A percentile compares a stretch with the other conserved stretches of the same genome.
phyloP scores from a whole-genome alignment of 345 rosid species.

The Turritis glabra region DNA sequence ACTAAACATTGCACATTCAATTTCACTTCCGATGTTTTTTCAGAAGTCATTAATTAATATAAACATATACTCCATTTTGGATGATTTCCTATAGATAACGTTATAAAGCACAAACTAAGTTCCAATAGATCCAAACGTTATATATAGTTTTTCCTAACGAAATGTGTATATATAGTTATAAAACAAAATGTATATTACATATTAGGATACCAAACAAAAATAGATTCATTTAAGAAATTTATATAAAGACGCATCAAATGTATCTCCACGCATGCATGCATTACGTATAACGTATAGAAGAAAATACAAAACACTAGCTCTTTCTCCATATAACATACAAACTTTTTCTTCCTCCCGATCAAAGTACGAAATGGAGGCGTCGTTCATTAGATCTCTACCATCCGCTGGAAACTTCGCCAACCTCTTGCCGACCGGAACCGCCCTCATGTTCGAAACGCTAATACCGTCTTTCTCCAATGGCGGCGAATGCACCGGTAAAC shows the following conservation, averaged over 20 bases:
- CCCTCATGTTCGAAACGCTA: slow-evolving; percentile 48
- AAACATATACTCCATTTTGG: no score
- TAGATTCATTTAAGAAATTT: background rate
- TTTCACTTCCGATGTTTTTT: no score
- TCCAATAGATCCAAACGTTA: no score
- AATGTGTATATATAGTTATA: background rate
- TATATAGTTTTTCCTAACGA: no score
- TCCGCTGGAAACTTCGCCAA: slow-evolving; percentile 56
- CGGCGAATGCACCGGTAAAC: slow-evolving; percentile 36
- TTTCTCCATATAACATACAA: background rate
- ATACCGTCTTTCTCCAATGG: slow-evolving; percentile 53
- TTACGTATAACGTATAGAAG: background rate
- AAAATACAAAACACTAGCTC: background rate
- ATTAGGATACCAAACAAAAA: slow-evolving; percentile 6
- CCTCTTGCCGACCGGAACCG: slow-evolving; percentile 60
- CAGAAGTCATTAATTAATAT: no score
- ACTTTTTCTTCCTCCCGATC: background rate
- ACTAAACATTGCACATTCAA: no score
- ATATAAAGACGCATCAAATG: slow-evolving; percentile 6
- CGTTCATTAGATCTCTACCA: slow-evolving; percentile 22
- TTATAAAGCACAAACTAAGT: no score
- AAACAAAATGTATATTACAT: background rate
- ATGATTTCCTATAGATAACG: no score
- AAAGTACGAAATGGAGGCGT: slow-evolving; percentile 12
- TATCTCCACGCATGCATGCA: slow-evolving; percentile 25